Percentiles rank a stretch among this genome's conserved stretches.
phyloP scores from a whole-genome alignment of 805 yeast genomes.

The Sugiyamaella qingdaonensis region DNA sequence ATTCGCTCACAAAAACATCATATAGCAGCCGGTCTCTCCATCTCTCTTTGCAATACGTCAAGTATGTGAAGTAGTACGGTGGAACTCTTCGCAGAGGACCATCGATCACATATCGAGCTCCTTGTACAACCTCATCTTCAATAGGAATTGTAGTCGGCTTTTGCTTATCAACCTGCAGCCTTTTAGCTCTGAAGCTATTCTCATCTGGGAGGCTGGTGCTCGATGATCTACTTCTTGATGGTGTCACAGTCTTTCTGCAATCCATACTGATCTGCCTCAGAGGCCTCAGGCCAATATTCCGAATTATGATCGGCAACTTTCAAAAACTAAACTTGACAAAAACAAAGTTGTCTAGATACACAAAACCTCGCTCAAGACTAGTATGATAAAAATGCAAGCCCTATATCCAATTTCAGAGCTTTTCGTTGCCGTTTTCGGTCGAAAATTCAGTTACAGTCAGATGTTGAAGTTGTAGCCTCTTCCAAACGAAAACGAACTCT shows the following conservation, averaged over 20 bases:
- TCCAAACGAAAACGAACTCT: no score
- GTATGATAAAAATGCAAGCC: no score
- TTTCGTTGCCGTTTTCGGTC: no score
- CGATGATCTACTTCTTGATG: not conserved
- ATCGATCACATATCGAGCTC: slow-evolving; percentile 38
- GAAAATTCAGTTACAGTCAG: no score
- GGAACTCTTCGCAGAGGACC: slow-evolving; percentile 58
- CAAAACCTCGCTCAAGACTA: no score
- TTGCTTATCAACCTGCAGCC: slow-evolving; percentile 11
- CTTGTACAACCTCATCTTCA: slow-evolving; percentile 30
- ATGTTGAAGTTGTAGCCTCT: no score
- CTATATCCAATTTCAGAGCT: no score
- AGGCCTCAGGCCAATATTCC: not conserved
- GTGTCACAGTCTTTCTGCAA: not conserved
- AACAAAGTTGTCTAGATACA: no score
- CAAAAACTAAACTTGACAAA: no score
- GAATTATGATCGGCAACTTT: not conserved
- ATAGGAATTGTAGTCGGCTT: slow-evolving; percentile 21
- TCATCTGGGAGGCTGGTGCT: slow-evolving; percentile 8
- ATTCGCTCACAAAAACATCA: slow-evolving; percentile 80
- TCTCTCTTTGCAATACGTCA: slow-evolving; percentile 84
- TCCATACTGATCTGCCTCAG: not conserved
- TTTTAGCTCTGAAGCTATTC: slow-evolving; percentile 13
- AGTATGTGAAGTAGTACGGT: slow-evolving; percentile 85
- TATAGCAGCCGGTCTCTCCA: slow-evolving; percentile 83